Base-by-base conservation (phyloP, 2,329 filamentous ascomycete genomes). In the Colletotrichum salicis region DNA sequence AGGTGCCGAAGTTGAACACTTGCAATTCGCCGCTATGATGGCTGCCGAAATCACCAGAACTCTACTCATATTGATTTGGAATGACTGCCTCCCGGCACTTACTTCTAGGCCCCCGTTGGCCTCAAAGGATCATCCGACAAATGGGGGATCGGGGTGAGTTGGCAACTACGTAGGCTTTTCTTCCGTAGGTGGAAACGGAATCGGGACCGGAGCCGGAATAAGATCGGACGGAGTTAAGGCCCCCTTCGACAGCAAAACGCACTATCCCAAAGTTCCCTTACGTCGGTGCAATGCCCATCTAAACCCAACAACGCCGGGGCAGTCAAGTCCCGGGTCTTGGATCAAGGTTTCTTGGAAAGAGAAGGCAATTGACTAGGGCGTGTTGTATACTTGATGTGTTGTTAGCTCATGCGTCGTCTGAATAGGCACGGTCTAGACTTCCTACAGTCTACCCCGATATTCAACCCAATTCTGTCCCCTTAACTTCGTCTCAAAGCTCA, bases 201-300 rank as follows among this genome's bases (percentile, higher is more conserved):
- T 64, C 31, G 31, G 61, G 61, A 55, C n/a, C 61, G 61, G 48
- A 37, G 31, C 35, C 15, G 61, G 61, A 55, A 55, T 7, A 27
- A 22, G 6, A n/a, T 15, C 29, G 22, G n/a, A 33, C 10, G 33
- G 59, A 41, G 22, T 22, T 45, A 37, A 35, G 22, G 27, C n/a
- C 59, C 59, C 24, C 37, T 27, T 22, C 59, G 22, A 37, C 27
- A 35, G 37, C 56, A 59, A 59, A 22, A 31, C 15, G 45, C n/a
- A 63, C 8, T 24, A 33, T 15, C 12, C 19, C 59, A 62, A 62
- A 24, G 29, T 27, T n/a, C 29, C 29, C 24, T 31, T 52, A 22
- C n/a, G n/a, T 8, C 22, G 13, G 10, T 62, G 15, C n/a, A 27
- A 22, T 24, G 29, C 15, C 45, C 59, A 52, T n/a, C 59, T 29